Evolutionary conservation across 75 land plant species (phyloP).

Genomic region (Sequoiadendron giganteum): DNA sequence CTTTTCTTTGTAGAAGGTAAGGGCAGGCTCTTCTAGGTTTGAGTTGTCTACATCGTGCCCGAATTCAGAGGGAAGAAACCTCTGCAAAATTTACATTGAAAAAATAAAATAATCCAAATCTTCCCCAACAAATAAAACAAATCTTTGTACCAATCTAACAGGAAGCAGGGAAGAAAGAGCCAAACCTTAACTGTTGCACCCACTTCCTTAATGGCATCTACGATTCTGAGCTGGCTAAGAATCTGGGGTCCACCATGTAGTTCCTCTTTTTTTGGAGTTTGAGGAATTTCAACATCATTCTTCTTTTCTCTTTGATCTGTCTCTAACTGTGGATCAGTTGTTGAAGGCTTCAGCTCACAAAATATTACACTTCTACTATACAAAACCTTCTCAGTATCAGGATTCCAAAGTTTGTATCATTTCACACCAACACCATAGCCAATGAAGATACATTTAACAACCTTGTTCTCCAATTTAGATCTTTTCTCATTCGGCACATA

Average conservation of each 20-base stretch:
- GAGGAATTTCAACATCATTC: too few relatives aligned
- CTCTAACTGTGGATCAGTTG: too few relatives aligned
- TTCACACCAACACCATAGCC: too few relatives aligned
- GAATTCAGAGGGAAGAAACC: conserved; percentile 67
- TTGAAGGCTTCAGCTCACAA: too few relatives aligned
- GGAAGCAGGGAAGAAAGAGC: neutral
- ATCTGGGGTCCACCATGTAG: conserved; percentile 28
- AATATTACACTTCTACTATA: too few relatives aligned
- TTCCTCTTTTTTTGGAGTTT: too few relatives aligned
- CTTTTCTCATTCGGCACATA: too few relatives aligned
- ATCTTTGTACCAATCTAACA: neutral
- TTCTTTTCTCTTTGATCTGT: too few relatives aligned
- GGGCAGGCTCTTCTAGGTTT: conserved; percentile 36
- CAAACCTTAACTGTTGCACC: conserved; percentile 17
- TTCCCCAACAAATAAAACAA: neutral
- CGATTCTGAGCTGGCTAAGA: conserved; percentile 33
- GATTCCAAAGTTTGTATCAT: too few relatives aligned
- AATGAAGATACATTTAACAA: too few relatives aligned
- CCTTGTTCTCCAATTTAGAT: too few relatives aligned
- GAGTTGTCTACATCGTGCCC: conserved; percentile 51
- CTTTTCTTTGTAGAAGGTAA: conserved; percentile 25
- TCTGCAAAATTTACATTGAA: conserved; percentile 12
- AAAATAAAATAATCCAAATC: neutral
- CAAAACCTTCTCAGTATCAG: too few relatives aligned
- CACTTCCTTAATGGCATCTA: conserved; percentile 50